phyloP scores from a whole-genome alignment of 805 yeast species.

The Tetrapisispora arboricola region DNA sequence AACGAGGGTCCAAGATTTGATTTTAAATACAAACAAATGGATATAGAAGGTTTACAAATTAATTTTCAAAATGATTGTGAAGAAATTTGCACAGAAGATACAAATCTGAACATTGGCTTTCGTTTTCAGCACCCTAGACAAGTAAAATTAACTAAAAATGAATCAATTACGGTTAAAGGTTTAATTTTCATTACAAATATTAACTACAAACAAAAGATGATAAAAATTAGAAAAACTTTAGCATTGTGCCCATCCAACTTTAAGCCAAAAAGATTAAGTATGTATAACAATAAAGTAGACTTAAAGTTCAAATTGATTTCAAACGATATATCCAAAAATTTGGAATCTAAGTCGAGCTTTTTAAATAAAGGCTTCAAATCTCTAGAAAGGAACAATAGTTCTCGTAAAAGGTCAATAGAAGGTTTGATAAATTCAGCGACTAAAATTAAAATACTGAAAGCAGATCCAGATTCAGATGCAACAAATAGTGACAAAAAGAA shows the following conservation, averaged over 20 bases:
- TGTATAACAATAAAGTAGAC: conserved; percentile 1
- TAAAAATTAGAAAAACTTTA: conserved; percentile 4
- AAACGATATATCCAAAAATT: background rate
- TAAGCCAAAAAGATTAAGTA: background rate
- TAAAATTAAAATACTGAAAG: background rate
- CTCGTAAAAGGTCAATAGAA: background rate
- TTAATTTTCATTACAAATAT: background rate
- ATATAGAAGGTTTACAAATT: conserved; percentile 10
- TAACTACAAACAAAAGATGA: background rate
- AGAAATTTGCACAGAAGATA: conserved; percentile 10
- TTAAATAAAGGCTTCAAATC: conserved; percentile 3
- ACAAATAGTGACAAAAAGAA: background rate
- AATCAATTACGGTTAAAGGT: background rate
- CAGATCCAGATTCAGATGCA: background rate
- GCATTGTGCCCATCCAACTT: background rate
- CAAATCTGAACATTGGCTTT: conserved; percentile 11
- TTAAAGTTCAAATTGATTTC: background rate
- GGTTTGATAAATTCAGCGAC: background rate
- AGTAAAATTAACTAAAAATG: conserved; percentile 5
- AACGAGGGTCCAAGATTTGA: conserved; percentile 8
- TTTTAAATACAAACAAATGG: conserved; percentile 9
- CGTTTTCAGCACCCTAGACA: conserved; percentile 7
- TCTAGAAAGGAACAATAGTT: background rate
- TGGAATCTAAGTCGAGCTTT: background rate
- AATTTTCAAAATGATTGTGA: conserved; percentile 15